These are phyloP conservation scores for Lentinula aciculospora DNA, from an alignment of 768 basidiomycete genomes.

Conservation along the genomic window DNA sequence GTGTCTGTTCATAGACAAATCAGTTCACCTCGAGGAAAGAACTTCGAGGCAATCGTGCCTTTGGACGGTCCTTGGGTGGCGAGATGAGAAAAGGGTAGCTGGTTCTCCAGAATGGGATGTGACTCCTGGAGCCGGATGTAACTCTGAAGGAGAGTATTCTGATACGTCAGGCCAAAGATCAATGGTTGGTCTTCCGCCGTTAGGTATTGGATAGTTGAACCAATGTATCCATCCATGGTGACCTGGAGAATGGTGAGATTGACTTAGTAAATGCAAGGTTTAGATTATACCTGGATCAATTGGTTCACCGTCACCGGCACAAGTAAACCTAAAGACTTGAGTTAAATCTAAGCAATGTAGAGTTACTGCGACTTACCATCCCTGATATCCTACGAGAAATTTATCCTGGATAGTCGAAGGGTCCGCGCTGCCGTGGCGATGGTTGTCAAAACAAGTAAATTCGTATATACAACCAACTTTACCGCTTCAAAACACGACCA, in stretches of 20 bases:
- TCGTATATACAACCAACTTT: constrained; percentile 4
- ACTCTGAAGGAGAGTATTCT: constrained; percentile 62
- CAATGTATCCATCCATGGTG: constrained; percentile 89
- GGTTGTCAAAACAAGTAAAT: background rate
- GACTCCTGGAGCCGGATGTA: constrained; percentile 66
- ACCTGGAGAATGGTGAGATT: constrained; percentile 23
- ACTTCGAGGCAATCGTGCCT: constrained; percentile 26
- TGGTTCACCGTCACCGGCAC: constrained; percentile 61
- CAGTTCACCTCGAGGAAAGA: constrained; percentile 3
- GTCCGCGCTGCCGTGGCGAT: constrained; percentile 40
- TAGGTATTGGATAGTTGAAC: constrained; percentile 63
- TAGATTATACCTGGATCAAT: constrained; percentile 47
- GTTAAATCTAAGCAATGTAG: background rate
- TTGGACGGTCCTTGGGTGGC: constrained; percentile 68
- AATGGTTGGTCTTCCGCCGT: constrained; percentile 65
- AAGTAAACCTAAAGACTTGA: constrained; percentile 54
- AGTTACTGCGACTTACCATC: constrained; percentile 51
- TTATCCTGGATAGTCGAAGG: constrained; percentile 80
- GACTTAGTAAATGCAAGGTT: background rate
- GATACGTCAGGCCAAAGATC: constrained; percentile 82
- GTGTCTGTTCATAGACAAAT: constrained; percentile 34
- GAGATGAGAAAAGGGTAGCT: constrained; percentile 71
- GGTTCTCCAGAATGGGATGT: constrained; percentile 50
- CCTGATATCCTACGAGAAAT: constrained; percentile 82
- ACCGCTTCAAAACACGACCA: constrained; percentile 40